These are phyloP conservation scores for Digitaria exilis DNA, from an alignment of 202 grass and related monocot genomes.

Conservation along the genomic window DNA sequence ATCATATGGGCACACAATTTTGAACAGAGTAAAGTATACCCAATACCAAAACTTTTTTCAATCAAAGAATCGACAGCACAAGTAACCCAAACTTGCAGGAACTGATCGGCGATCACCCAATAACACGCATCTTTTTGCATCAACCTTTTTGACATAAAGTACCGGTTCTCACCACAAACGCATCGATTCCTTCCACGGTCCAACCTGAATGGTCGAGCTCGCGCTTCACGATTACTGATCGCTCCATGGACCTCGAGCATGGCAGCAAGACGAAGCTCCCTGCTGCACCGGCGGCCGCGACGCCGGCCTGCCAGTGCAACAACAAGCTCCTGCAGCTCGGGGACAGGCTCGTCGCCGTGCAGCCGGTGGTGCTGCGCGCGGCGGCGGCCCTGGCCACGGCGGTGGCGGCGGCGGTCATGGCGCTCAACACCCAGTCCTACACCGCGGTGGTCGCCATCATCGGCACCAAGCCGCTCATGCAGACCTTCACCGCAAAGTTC, in stretches of 20 bases:
- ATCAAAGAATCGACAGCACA: background rate
- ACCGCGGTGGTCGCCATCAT: slow-evolving; percentile 60
- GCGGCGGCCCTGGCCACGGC: slow-evolving; percentile 39
- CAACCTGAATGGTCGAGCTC: background rate
- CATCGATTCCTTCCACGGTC: background rate
- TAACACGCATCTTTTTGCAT: background rate
- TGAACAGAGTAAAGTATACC: background rate
- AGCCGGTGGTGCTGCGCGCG: slow-evolving; percentile 50
- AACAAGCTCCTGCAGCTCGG: slow-evolving; percentile 30
- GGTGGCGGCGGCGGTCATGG: slow-evolving; percentile 68
- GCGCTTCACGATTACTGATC: too few relatives aligned
- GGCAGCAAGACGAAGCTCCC: slow-evolving; percentile 37
- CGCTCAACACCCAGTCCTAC: slow-evolving; percentile 67
- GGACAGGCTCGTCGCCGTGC: slow-evolving; percentile 35
- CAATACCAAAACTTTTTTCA: background rate
- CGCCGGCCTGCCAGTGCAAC: background rate
- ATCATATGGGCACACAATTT: background rate
- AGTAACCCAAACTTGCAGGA: slow-evolving; percentile 40
- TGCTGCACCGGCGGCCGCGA: background rate
- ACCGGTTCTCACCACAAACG: background rate
- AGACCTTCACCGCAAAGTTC: slow-evolving; percentile 73
- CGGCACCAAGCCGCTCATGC: slow-evolving; percentile 59
- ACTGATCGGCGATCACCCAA: background rate
- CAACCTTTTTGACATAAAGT: background rate
- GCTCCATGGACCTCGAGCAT: slow-evolving; percentile 65